Evolutionary conservation across 495 filamentous ascomycete species (phyloP).

Genomic region (Penicillium steckii): DNA sequence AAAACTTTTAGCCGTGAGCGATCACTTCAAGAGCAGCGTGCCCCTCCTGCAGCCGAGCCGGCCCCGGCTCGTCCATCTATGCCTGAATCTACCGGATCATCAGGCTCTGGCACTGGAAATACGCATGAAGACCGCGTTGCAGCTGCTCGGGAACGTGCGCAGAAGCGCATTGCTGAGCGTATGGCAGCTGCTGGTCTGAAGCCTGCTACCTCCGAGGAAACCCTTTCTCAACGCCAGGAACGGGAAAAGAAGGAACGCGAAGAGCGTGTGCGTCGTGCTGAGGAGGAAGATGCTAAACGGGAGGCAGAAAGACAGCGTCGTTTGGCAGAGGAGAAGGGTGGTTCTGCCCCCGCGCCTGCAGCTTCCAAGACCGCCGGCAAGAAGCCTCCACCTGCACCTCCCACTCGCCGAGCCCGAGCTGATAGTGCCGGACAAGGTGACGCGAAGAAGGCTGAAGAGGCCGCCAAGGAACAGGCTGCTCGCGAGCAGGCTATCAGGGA

Average conservation of each 20-base stretch:
- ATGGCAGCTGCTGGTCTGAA: slow-evolving; percentile 92
- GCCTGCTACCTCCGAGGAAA: slow-evolving; percentile 67
- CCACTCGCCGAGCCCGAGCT: slow-evolving; percentile 68
- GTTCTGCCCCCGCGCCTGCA: slow-evolving; percentile 49
- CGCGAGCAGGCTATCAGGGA: slow-evolving; percentile 59
- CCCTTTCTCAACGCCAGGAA: slow-evolving; percentile 77
- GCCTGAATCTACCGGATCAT: slow-evolving; percentile 40
- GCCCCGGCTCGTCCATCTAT: slow-evolving; percentile 38
- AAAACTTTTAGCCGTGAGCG: slow-evolving; percentile 20
- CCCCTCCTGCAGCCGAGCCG: slow-evolving; percentile 22
- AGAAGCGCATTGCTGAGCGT: slow-evolving; percentile 96
- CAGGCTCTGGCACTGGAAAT: slow-evolving; percentile 59
- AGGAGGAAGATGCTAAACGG: slow-evolving; percentile 91
- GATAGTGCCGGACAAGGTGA: slow-evolving; percentile 60
- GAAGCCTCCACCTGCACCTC: slow-evolving; percentile 82
- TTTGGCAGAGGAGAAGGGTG: slow-evolving; percentile 77
- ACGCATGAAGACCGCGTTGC: slow-evolving; percentile 92
- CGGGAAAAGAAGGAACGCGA: slow-evolving; percentile 85
- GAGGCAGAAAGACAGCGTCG: slow-evolving; percentile 85
- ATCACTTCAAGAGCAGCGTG: slow-evolving; percentile 24
- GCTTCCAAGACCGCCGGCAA: slow-evolving; percentile 57
- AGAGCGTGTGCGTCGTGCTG: slow-evolving; percentile 80
- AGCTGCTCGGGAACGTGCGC: slow-evolving; percentile 94
- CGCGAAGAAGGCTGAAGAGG: slow-evolving; percentile 56
- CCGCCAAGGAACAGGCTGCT: slow-evolving; percentile 50